Evolutionary conservation across 1,284 basidiomycete genomes (phyloP).

Genomic region (Termitomyces sp.): DNA sequence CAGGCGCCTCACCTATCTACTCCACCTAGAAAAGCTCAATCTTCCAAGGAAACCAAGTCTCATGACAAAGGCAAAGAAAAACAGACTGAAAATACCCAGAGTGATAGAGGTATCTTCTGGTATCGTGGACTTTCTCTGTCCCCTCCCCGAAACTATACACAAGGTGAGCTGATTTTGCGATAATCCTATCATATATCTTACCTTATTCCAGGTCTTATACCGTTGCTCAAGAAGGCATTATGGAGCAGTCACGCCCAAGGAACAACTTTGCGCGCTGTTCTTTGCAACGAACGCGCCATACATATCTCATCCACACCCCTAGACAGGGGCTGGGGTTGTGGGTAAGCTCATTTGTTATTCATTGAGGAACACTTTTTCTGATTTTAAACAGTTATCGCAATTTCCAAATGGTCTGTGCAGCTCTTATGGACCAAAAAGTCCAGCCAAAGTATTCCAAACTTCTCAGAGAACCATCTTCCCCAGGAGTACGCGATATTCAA

Average conservation of each 20-base stretch:
- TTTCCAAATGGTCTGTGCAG: slow-evolving; percentile 76
- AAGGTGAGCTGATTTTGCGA: slow-evolving; percentile 41
- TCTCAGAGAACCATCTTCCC: slow-evolving; percentile 51
- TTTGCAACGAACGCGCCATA: slow-evolving; percentile 59
- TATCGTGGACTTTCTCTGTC: slow-evolving; percentile 35
- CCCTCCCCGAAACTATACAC: slow-evolving; percentile 69
- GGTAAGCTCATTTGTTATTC: slow-evolving; percentile 36
- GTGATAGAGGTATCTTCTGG: slow-evolving; percentile 60
- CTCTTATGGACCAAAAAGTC: slow-evolving; percentile 57
- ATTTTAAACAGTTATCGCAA: slow-evolving; percentile 68
- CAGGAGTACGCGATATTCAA: slow-evolving; percentile 72
- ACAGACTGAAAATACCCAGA: slow-evolving; percentile 11
- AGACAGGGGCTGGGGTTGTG: slow-evolving; percentile 71
- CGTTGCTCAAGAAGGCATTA: slow-evolving; percentile 55
- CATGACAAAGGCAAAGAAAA: slow-evolving; percentile 13
- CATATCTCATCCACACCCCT: slow-evolving; percentile 56
- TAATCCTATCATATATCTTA: background rate
- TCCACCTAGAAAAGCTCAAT: slow-evolving; percentile 3
- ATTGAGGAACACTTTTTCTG: background rate
- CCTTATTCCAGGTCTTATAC: slow-evolving; percentile 54
- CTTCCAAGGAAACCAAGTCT: slow-evolving; percentile 2
- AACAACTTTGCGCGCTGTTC: slow-evolving; percentile 51
- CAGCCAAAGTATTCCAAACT: slow-evolving; percentile 58
- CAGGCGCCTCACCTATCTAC: background rate
- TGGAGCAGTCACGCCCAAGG: slow-evolving; percentile 46